Evolutionary conservation across 257 asterid species (phyloP).

Genomic region (Penstemon newberryi): DNA sequence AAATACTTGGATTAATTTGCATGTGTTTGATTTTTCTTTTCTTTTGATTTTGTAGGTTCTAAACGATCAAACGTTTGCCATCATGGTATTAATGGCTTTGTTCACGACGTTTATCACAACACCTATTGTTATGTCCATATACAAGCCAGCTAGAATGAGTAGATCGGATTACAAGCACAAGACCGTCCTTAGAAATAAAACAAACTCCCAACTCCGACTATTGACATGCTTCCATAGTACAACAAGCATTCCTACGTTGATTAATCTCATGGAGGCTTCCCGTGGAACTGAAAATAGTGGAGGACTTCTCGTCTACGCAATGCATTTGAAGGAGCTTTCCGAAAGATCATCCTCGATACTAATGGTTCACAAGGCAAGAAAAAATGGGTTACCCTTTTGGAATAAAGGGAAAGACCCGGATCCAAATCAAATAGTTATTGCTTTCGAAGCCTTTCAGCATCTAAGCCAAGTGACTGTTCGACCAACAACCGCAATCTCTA

Average conservation of each 20-base stretch:
- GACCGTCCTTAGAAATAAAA: constrained; percentile 38
- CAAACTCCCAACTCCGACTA: constrained; percentile 33
- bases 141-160: constrained; percentile 49
- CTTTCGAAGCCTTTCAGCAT: constrained; percentile 49
- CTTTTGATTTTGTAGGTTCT: constrained; percentile 39
- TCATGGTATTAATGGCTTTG: constrained; percentile 53
- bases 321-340: constrained; percentile 56
- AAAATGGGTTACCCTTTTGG: constrained; percentile 43
- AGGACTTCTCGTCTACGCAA: constrained; percentile 52
- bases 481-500: constrained; percentile 54
- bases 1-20: not conserved
- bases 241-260: constrained; percentile 38
- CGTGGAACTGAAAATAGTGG: constrained; percentile 42
- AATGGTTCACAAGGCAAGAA: constrained; percentile 52
- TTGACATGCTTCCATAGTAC: constrained; percentile 38
- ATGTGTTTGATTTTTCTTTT: not conserved
- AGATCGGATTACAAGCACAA: constrained; percentile 42
- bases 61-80: constrained; percentile 55
- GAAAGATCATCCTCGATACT: constrained; percentile 52
- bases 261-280: constrained; percentile 58
- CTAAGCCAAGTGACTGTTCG: constrained; percentile 47
- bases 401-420: constrained; percentile 29
- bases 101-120: constrained; percentile 55
- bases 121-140: constrained; percentile 44
- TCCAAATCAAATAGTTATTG: constrained; percentile 38